A percentile compares a stretch with the other conserved stretches of the same genome.
phyloP scores from a whole-genome alignment of 1,139 yeast genomes.

The Candida tetrigidarum region DNA sequence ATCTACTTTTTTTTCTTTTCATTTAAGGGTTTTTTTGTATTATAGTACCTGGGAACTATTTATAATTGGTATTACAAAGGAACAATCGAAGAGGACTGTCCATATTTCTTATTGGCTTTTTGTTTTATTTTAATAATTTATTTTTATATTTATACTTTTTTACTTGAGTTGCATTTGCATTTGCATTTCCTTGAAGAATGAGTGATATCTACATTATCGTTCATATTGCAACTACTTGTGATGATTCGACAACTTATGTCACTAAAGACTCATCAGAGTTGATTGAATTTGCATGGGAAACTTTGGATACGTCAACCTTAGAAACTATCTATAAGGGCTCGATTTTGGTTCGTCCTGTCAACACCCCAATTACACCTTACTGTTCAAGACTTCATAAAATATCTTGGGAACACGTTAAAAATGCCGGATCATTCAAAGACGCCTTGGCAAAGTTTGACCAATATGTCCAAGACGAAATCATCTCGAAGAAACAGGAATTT shows the following conservation, averaged over 20 bases:
- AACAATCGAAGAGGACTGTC: neutral
- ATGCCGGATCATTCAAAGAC: constrained; percentile 58
- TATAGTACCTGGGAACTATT: neutral
- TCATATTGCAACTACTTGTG: constrained; percentile 70
- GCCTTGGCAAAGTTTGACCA: constrained; percentile 60
- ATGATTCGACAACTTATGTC: constrained; percentile 61
- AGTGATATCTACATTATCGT: constrained; percentile 65
- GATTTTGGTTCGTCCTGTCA: constrained; percentile 61
- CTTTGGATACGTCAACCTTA: constrained; percentile 44
- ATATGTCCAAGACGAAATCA: constrained; percentile 47
- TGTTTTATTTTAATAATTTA: neutral
- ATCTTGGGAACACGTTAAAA: constrained; percentile 67
- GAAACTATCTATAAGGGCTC: constrained; percentile 41
- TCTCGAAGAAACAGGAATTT: constrained; percentile 54
- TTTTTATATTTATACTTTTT: too few species aligned
- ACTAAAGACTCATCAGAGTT: constrained; percentile 68
- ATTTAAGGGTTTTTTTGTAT: neutral
- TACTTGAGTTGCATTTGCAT: neutral
- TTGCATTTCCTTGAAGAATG: constrained; percentile 30
- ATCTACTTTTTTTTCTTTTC: neutral
- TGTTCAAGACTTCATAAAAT: constrained; percentile 58
- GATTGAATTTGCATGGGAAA: constrained; percentile 68
- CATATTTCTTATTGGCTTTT: neutral
- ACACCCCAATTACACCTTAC: constrained; percentile 68
- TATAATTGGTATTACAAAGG: neutral